A percentile compares a stretch with the other conserved stretches of the same genome.
phyloP scores from a whole-genome alignment of 306 rosid species.

The Acacia melanoxylon region DNA sequence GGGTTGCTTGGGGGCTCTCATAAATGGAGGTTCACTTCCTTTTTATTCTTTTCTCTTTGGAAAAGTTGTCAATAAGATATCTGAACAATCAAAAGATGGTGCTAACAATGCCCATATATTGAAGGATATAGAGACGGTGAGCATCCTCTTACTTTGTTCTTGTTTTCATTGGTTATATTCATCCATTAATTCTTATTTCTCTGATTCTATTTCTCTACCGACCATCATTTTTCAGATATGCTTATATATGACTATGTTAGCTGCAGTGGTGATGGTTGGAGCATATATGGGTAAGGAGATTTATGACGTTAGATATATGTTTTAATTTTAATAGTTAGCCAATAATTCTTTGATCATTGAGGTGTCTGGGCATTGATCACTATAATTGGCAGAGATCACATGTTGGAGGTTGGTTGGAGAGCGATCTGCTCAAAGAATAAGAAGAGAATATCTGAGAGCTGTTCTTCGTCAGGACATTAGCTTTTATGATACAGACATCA shows the following conservation, averaged over 20 bases:
- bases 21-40: constrained; percentile 94
- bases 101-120: constrained; percentile 45
- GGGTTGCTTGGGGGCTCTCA: constrained; percentile 86
- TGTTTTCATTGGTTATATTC: background rate
- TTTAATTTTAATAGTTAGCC: background rate
- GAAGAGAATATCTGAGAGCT: constrained; percentile 70
- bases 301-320: background rate
- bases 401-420: constrained; percentile 97
- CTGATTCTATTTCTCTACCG: constrained; percentile 1
- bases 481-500: constrained; percentile 68
- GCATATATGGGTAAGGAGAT: constrained; percentile 78
- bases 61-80: constrained; percentile 59
- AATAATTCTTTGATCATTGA: background rate
- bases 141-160: background rate
- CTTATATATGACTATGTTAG: constrained; percentile 61
- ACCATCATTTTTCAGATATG: constrained; percentile 61
- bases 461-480: constrained; percentile 78
- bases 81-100: constrained; percentile 33
- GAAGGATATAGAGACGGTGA: constrained; percentile 64
- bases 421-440: constrained; percentile 78
- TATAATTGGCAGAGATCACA: constrained; percentile 70
- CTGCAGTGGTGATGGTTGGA: constrained; percentile 79
- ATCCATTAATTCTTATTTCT: background rate
- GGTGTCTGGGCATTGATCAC: background rate
- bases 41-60: constrained; percentile 82